These are phyloP conservation scores for Picochlorum sp. DNA, from an alignment of 139 green algal species.

Conservation along the genomic window DNA sequence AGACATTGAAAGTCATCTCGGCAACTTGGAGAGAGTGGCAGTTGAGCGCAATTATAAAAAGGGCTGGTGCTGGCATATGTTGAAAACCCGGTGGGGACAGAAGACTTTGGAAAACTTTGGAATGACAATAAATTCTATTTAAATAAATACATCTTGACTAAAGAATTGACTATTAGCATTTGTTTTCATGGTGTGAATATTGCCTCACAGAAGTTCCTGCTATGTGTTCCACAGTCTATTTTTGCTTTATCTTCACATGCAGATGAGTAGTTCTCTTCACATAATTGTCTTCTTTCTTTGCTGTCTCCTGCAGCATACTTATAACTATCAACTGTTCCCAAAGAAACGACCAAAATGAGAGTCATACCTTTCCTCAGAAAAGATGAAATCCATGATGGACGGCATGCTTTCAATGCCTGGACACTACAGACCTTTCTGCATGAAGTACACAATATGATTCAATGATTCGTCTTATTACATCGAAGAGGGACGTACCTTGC, in stretches of 20 bases:
- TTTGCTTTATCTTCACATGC: background rate
- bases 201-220: background rate
- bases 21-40: conserved; percentile 33
- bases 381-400: background rate
- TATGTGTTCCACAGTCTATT: background rate
- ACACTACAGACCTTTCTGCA: no score
- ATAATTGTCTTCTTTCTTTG: background rate
- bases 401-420: no score
- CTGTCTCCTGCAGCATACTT: no score
- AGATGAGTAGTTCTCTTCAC: background rate
- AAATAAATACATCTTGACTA: no score
- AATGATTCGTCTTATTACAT: background rate
- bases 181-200: background rate
- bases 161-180: background rate
- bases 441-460: no score
- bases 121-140: background rate
- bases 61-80: conserved; percentile 36
- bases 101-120: conserved; percentile 13
- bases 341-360: background rate
- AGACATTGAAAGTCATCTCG: conserved; percentile 26
- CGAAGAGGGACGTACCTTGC: background rate
- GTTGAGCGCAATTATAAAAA: conserved; percentile 28
- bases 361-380: background rate
- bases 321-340: background rate
- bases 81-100: conserved; percentile 32